Base-by-base conservation (phyloP, 2,329 filamentous ascomycete species). In the Aspergillus novofumigatus region DNA sequence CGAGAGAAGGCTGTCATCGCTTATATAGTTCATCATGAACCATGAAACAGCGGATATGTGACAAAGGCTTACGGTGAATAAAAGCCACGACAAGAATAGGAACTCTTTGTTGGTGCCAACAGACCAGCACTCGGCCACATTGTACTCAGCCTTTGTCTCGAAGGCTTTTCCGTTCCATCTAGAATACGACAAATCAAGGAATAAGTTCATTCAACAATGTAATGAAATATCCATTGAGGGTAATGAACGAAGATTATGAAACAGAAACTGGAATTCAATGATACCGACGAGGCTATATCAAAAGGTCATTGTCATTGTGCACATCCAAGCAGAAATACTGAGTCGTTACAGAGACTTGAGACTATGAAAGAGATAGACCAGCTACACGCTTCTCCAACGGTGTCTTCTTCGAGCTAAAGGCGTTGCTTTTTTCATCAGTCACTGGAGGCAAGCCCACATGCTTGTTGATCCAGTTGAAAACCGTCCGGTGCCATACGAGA, bases 401-500 rank as follows among this genome's bases (percentile, higher is more conserved):
- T 2, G 29, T 26, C 2, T 32, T 17, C 7, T 51, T 56, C 4
- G 59, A 49, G 17, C 45, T 42, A 49, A 59, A 59, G 9, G 41
- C 53, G 35, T 57, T 52, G 3, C 54, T 45, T 29, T 71, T 65
- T 41, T 74, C 67, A 9, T 72, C 69, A 3, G 70, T 69, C 52
- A 79, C 75, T n/a, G 75, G 69, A 25, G 78, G 74, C 56, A 86
- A 65, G 1, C 83, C 84, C 2, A 79, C 80, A 67, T 83, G 80
- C 60, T 78, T 79, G 68, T 86, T 86, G 63, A 89, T 85, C 86
- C 90, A 97, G 55, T 85, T 85, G 29, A 97, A 70, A 17, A 97
- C 92, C 57, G 91, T 89, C 55, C 83, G 83, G 68, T 97, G 92
- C 94, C 94, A 97, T 21, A 95, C 82, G 20, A 97, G 77, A 3